Evolutionary conservation across 768 basidiomycete species (phyloP).

Genomic region (Lactarius hatsudake): DNA sequence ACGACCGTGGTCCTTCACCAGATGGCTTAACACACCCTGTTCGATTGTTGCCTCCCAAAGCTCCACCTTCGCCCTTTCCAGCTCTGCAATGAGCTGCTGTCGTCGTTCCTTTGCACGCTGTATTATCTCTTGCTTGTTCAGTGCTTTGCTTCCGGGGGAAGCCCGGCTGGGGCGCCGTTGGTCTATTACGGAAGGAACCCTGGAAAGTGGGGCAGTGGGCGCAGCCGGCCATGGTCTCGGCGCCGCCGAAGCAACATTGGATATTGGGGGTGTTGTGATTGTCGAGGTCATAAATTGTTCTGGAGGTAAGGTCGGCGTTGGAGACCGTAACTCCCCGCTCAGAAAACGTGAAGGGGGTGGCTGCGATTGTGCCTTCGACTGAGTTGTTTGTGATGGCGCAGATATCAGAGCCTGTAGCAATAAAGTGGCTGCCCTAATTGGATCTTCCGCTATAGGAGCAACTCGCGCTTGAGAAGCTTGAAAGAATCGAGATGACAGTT

Average conservation of each 20-base stretch:
- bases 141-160: constrained; percentile 18
- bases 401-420: constrained; percentile 21
- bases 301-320: background rate
- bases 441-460: constrained; percentile 26
- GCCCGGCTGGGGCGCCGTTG: constrained; percentile 21
- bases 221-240: constrained; percentile 2
- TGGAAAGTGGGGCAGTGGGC: constrained; percentile 11
- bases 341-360: constrained; percentile 1
- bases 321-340: background rate
- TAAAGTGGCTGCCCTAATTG: constrained; percentile 27
- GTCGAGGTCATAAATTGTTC: constrained; percentile 1
- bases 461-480: constrained; percentile 16
- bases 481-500: background rate
- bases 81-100: constrained; percentile 48
- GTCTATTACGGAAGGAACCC: constrained; percentile 28
- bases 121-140: constrained; percentile 46
- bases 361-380: constrained; percentile 10
- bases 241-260: constrained; percentile 13
- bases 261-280: background rate
- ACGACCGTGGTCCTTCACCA: constrained; percentile 37
- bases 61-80: constrained; percentile 60
- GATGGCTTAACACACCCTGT: constrained; percentile 56
- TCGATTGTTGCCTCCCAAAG: constrained; percentile 75
- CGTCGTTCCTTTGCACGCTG: constrained; percentile 53
- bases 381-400: constrained; percentile 14